phyloP scores from a whole-genome alignment of 2,329 filamentous ascomycete species.

The Xylaria sp. region DNA sequence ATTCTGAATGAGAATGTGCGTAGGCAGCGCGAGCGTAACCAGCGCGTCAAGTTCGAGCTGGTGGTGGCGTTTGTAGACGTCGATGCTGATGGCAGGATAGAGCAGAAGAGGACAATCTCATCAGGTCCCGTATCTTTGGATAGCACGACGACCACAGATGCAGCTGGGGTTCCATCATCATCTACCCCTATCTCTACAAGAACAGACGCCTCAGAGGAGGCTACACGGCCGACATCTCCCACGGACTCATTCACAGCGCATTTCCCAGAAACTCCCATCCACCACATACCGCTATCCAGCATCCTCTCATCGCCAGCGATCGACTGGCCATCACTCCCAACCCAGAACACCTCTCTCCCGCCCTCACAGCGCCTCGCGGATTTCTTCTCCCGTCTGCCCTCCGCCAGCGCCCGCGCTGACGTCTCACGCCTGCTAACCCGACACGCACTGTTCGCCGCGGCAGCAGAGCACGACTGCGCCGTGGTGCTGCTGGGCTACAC shows the following conservation, averaged over 20 bases:
- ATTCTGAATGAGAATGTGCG: slow-evolving; percentile 77
- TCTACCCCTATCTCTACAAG: not conserved
- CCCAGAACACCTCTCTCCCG: slow-evolving; percentile 15
- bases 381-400: slow-evolving; percentile 71
- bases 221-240: not conserved
- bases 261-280: slow-evolving; percentile 75
- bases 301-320: slow-evolving; percentile 51
- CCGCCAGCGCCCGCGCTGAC: slow-evolving; percentile 81
- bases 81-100: slow-evolving; percentile 1
- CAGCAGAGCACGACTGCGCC: slow-evolving; percentile 69
- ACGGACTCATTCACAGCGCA: slow-evolving; percentile 47
- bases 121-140: too few species aligned
- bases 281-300: slow-evolving; percentile 68
- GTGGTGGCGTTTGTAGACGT: slow-evolving; percentile 57
- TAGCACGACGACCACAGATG: not conserved
- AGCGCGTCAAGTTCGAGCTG: slow-evolving; percentile 69
- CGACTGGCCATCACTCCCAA: slow-evolving; percentile 63
- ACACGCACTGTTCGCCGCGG: slow-evolving; percentile 75
- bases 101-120: not conserved
- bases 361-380: slow-evolving; percentile 56
- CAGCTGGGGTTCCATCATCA: not conserved
- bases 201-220: not conserved
- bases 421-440: slow-evolving; percentile 76
- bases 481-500: slow-evolving; percentile 85
- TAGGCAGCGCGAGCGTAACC: slow-evolving; percentile 70